phyloP scores from a whole-genome alignment of 108 stramenopile species.

The Pelagomonas calceolata region DNA sequence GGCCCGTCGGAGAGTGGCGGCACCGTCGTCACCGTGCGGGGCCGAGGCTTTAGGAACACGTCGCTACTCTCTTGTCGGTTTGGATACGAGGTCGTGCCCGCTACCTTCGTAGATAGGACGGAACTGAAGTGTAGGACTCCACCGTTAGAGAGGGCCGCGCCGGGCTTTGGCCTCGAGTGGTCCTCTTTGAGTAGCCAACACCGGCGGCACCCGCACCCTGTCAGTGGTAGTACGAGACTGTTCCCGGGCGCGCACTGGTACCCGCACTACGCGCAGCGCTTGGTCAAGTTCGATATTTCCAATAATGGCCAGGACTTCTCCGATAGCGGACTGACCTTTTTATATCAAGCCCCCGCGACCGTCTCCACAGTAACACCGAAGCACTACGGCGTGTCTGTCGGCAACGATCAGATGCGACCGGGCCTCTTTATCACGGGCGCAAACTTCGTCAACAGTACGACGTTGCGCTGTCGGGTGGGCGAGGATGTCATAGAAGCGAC shows the following conservation, averaged over 20 bases:
- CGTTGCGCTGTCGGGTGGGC: constrained; percentile 36
- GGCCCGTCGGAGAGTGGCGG: constrained; percentile 47
- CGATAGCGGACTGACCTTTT: constrained; percentile 26
- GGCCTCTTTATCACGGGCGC: constrained; percentile 32
- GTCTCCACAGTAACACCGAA: constrained; percentile 19
- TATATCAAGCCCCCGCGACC: constrained; percentile 37
- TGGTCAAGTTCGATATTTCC: constrained; percentile 52
- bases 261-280: constrained; percentile 39
- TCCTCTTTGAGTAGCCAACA: constrained; percentile 24
- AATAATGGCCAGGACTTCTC: constrained; percentile 50
- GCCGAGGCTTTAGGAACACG: constrained; percentile 50
- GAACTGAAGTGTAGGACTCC: constrained; percentile 49
- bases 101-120: constrained; percentile 25
- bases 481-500: constrained; percentile 14
- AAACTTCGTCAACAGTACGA: constrained; percentile 42
- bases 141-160: constrained; percentile 18
- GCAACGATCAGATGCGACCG: constrained; percentile 1
- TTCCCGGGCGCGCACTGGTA: constrained; percentile 53
- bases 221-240: constrained; percentile 16
- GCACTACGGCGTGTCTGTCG: constrained; percentile 8
- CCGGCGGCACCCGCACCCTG: constrained; percentile 24
- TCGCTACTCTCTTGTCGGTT: constrained; percentile 48
- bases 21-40: constrained; percentile 44
- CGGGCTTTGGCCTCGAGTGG: constrained; percentile 11
- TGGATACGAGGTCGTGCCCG: constrained; percentile 39